Evolutionary conservation across 2,329 filamentous ascomycete genomes (phyloP), one percentile per base, ranked within the genome.

Genomic region (Claviceps lovelessii): DNA sequence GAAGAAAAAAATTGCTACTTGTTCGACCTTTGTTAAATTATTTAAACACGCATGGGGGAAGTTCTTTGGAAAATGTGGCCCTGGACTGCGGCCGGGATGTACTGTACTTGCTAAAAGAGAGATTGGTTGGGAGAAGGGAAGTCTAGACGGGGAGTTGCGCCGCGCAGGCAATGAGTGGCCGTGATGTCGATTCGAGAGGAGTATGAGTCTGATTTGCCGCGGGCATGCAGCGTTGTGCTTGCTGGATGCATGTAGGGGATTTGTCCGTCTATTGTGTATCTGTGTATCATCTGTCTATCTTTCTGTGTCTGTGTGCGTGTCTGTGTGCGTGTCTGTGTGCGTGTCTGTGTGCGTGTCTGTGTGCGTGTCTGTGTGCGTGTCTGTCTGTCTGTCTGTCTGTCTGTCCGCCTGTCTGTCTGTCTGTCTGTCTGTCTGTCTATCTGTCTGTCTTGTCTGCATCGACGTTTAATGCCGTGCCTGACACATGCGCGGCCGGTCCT

Each of bases 181-280:
- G 54, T 52, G 54, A 55, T 55, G 49, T 3, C 35, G 19, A 55
- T 45, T 45, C 37, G 52, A 52, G 51, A 52, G 54, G 51, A 52
- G 54, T 29, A 47, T 46, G 5, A 29, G 42, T 45, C 35, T 37
- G 15, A 41, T 41, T 41, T 41, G 37, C 13, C 13, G 37, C 4
- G 15, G 4, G 37, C 37, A 17, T 41, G 37, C 37, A 41, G 13
- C 13, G 13, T 41, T 41, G 37, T 6, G 7, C 15, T 15, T 41
- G 37, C 13, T 41, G 37, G 37, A 3, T 7, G 37, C 37, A 17
- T 17, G 37, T 41, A 41, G 17, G 15, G 37, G 15, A 10, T 37
- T 8, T 41, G 37, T 41, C 37, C 7, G 37, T 39, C 35, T 41
- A 17, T 8, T 17, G 9, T 33, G 6, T 33, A 33, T 33, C 33